phyloP scores from a whole-genome alignment of 2,329 filamentous ascomycete genomes.

The Akanthomyces uredinophilus region DNA sequence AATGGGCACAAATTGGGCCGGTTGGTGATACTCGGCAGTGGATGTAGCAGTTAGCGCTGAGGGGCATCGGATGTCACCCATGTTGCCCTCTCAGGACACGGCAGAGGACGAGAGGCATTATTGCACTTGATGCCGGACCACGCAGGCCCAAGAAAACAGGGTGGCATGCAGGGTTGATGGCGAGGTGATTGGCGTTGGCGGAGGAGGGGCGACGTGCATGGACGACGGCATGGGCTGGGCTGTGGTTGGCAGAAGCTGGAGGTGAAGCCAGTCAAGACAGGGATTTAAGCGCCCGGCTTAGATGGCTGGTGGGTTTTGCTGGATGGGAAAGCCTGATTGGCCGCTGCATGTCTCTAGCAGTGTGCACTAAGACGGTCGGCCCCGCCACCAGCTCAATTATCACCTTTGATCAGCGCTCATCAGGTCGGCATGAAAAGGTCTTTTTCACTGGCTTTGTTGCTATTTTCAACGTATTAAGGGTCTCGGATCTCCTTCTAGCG shows the following conservation, averaged over 20 bases:
- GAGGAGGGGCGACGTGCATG: slow-evolving; percentile 9
- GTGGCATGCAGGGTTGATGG: not conserved
- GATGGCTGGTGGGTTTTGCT: not conserved
- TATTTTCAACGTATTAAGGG: not conserved
- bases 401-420: not conserved
- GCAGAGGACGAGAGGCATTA: not conserved
- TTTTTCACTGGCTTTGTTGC: not conserved
- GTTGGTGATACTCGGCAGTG: slow-evolving; percentile 10
- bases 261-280: slow-evolving; percentile 4
- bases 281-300: slow-evolving; percentile 14
- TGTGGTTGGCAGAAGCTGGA: slow-evolving; percentile 5
- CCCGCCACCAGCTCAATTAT: not conserved
- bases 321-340: not conserved
- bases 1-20: not conserved
- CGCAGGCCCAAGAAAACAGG: not conserved
- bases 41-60: slow-evolving; percentile 10
- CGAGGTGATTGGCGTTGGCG: slow-evolving; percentile 8
- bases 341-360: slow-evolving; percentile 9
- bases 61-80: not conserved
- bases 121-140: not conserved
- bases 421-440: not conserved
- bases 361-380: not conserved
- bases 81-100: not conserved
- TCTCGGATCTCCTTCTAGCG: not conserved
- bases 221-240: not conserved